Evolutionary conservation across 2,329 filamentous ascomycete species (phyloP).

Genomic region (Clonostachys solani): DNA sequence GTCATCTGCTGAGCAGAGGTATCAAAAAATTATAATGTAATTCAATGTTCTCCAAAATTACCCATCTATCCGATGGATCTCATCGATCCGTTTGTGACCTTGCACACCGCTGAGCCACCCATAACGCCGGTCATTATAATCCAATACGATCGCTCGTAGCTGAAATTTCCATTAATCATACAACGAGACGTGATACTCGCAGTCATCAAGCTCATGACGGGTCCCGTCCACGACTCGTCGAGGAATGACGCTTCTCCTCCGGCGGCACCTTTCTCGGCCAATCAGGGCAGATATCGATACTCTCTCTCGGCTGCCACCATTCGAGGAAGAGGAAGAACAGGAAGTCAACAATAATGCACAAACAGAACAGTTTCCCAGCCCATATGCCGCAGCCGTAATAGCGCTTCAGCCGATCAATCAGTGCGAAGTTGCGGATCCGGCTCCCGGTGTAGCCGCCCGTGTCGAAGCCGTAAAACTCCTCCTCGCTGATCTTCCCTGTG

Average conservation of each 20-base stretch:
- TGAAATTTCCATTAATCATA: too few relatives aligned
- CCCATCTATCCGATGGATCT: too few relatives aligned
- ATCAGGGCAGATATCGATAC: constrained; percentile 84
- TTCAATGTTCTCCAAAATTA: too few relatives aligned
- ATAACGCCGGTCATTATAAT: too few relatives aligned
- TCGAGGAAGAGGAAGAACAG: constrained; percentile 85
- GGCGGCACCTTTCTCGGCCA: constrained; percentile 74
- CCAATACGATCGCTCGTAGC: too few relatives aligned
- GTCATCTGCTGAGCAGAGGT: too few relatives aligned
- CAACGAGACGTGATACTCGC: too few relatives aligned
- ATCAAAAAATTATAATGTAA: too few relatives aligned
- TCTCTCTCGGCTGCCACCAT: constrained; percentile 76
- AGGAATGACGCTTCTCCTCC: constrained; percentile 16
- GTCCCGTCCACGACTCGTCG: constrained; percentile 21
- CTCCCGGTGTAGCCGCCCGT: constrained; percentile 65
- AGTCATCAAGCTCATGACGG: too few relatives aligned
- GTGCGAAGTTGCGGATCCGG: constrained; percentile 77
- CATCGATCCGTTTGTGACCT: too few relatives aligned
- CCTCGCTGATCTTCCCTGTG: constrained; percentile 76
- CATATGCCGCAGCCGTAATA: constrained; percentile 98
- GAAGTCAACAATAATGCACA: constrained; percentile 93
- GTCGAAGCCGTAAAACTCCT: constrained; percentile 84
- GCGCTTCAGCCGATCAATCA: constrained; percentile 91
- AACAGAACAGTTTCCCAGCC: constrained; percentile 95
- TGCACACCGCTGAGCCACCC: too few relatives aligned